A percentile compares a stretch with the other conserved stretches of the same genome.
These are phyloP conservation scores for Rosellinia necatrix DNA, from an alignment of 2,329 filamentous ascomycete genomes.

Conservation along the genomic window DNA sequence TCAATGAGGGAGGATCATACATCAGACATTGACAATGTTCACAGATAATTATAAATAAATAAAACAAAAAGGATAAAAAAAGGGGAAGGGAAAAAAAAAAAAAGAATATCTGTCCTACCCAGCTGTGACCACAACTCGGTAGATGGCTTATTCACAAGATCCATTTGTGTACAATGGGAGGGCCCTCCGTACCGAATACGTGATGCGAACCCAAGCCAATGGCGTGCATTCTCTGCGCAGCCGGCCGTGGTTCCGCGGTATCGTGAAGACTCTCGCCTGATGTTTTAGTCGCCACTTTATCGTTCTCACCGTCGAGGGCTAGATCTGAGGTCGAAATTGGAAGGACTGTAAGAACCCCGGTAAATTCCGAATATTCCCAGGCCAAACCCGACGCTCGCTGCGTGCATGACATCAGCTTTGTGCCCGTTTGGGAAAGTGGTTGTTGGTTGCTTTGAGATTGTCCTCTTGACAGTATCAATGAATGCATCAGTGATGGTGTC, in stretches of 20 bases:
- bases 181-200: no score
- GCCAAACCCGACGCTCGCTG: not conserved
- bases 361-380: conserved; percentile 5
- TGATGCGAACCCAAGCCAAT: not conserved
- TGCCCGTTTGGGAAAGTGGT: conserved; percentile 8
- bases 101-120: no score
- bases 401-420: not conserved
- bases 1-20: not conserved
- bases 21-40: no score
- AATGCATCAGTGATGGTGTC: not conserved
- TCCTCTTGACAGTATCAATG: not conserved
- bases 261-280: not conserved
- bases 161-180: no score
- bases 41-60: no score
- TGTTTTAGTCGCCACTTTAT: not conserved
- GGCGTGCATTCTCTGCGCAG: not conserved
- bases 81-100: no score
- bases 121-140: no score
- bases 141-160: no score
- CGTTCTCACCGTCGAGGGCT: not conserved
- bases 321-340: not conserved
- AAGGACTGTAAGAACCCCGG: not conserved
- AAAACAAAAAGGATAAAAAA: no score
- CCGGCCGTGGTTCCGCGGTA: not conserved
- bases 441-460: conserved; percentile 1